These are phyloP conservation scores for Acanthamoeba rhysodes DNA, from an alignment of 208 protist species.

Conservation along the genomic window DNA sequence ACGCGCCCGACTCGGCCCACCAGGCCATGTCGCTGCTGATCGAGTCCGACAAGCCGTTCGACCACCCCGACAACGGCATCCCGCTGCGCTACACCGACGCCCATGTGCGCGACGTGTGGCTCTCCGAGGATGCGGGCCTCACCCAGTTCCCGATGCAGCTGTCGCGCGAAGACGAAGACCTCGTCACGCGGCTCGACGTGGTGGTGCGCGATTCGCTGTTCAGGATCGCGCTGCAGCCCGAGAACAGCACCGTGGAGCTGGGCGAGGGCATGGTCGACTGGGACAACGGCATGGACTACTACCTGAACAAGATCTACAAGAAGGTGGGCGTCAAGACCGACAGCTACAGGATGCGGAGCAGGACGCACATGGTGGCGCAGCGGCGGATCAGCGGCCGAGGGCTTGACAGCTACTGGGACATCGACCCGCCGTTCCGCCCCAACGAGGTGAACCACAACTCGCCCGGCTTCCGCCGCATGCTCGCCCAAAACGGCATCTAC, in stretches of 20 bases:
- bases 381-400: background rate
- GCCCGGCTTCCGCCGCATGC: constrained; percentile 14
- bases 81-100: constrained; percentile 45
- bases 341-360: background rate
- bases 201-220: background rate
- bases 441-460: constrained; percentile 57
- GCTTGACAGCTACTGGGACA: background rate
- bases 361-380: background rate
- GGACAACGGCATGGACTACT: constrained; percentile 44
- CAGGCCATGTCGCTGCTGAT: background rate
- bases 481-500: constrained; percentile 5
- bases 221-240: background rate
- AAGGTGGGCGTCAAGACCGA: constrained; percentile 36
- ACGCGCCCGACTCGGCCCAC: constrained; percentile 14
- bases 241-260: background rate
- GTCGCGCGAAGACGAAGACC: background rate
- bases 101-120: background rate
- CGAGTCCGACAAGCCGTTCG: constrained; percentile 9
- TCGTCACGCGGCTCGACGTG: background rate
- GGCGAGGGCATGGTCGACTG: background rate
- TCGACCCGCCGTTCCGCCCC: background rate
- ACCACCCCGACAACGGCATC: constrained; percentile 15
- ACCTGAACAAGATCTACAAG: constrained; percentile 68
- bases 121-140: background rate
- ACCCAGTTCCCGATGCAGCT: constrained; percentile 12